These are phyloP conservation scores for Scutellaria barbata DNA, from an alignment of 257 asterid genomes.

Conservation along the genomic window DNA sequence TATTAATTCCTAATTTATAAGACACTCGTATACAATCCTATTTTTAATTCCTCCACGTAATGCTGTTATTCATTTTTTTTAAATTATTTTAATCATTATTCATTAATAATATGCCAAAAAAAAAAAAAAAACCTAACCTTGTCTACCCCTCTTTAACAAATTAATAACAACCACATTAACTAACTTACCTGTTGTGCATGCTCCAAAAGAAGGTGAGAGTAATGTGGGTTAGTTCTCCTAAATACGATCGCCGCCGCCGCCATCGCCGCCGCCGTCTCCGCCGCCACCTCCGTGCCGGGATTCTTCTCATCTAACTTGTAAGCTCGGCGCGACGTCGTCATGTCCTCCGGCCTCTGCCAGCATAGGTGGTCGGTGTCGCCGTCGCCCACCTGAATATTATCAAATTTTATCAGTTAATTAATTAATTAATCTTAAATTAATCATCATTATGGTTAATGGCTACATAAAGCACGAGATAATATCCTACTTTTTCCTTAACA, in stretches of 20 bases:
- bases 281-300: conserved; percentile 74
- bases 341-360: conserved; percentile 82
- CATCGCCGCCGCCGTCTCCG: conserved; percentile 76
- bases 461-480: conserved; percentile 39
- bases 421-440: background rate
- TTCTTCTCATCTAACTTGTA: conserved; percentile 58
- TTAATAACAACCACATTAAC: conserved; percentile 48
- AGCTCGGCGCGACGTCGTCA: conserved; percentile 78
- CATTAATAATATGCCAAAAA: conserved; percentile 6
- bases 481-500: conserved; percentile 30
- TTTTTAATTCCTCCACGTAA: conserved; percentile 18
- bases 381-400: conserved; percentile 62
- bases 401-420: background rate
- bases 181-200: conserved; percentile 67
- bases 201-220: conserved; percentile 66
- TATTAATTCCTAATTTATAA: background rate
- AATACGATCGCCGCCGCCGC: conserved; percentile 71
- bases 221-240: conserved; percentile 66
- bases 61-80: background rate
- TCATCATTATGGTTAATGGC: background rate
- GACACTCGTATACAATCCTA: conserved; percentile 22
- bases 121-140: conserved; percentile 19
- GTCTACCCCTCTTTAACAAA: conserved; percentile 28
- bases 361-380: conserved; percentile 79
- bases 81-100: conserved; percentile 18